phyloP scores from a whole-genome alignment of 257 asterid genomes.

The Fraxinus quadrangulata region DNA sequence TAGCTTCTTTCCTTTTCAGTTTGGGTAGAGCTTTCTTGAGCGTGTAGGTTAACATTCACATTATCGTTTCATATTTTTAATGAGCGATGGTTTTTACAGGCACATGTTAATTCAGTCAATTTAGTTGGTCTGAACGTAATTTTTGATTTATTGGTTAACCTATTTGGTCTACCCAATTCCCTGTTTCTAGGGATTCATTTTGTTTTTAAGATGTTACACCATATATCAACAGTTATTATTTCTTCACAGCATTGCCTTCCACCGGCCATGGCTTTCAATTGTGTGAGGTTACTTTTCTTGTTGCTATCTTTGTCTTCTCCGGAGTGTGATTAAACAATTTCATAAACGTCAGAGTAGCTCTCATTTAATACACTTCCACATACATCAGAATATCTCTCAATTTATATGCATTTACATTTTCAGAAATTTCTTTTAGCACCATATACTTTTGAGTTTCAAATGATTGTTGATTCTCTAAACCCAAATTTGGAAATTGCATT shows the following conservation, averaged over 20 bases:
- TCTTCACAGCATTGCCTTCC: not conserved
- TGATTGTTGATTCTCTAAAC: not conserved
- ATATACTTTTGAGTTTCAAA: not conserved
- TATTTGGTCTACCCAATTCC: not conserved
- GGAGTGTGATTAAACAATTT: not conserved
- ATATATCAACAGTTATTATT: not conserved
- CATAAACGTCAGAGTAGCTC: not conserved
- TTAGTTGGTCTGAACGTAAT: not conserved
- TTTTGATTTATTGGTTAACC: not conserved
- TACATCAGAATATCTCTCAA: not conserved
- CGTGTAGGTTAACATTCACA: not conserved
- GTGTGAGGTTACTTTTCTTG: conserved; percentile 7
- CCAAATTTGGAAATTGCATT: not conserved
- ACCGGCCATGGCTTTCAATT: conserved; percentile 10
- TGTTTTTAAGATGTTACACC: not conserved
- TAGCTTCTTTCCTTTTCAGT: not conserved
- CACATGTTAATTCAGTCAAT: no score
- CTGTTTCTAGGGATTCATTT: not conserved
- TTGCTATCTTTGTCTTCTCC: conserved; percentile 13
- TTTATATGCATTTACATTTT: conserved; percentile 7
- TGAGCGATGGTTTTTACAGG: no score
- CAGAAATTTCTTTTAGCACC: not conserved
- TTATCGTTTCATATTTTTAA: no score
- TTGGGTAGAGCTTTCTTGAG: not conserved
- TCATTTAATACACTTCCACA: not conserved